Conservation (phyloP, 306 rosid genomes). For the Vigna unguiculata region DNA sequence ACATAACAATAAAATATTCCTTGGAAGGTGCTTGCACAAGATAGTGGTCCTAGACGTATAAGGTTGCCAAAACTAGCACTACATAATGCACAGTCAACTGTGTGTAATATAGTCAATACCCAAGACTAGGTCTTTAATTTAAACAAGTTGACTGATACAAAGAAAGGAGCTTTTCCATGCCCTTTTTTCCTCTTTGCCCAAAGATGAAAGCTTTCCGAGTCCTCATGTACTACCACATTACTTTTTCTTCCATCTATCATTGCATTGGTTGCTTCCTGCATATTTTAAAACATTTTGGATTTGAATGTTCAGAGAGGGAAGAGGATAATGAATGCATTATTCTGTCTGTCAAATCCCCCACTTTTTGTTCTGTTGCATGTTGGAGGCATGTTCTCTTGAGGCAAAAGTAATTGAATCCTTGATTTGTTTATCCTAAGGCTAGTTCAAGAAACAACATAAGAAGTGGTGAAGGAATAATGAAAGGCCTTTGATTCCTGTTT, state of each 20-base stretch:
- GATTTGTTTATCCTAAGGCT: background rate
- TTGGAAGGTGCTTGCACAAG: conserved; percentile 40
- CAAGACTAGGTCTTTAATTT: conserved; percentile 34
- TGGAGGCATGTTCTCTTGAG: background rate
- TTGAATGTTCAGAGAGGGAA: conserved; percentile 18
- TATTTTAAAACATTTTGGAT: conserved; percentile 28
- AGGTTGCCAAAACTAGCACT: conserved; percentile 51
- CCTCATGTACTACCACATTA: conserved; percentile 4
- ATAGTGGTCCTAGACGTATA: conserved; percentile 47
- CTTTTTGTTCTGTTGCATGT: background rate
- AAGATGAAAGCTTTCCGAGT: conserved; percentile 13
- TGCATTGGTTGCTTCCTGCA: conserved; percentile 3
- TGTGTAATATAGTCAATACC: conserved; percentile 41
- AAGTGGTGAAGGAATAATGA: background rate
- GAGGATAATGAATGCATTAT: background rate
- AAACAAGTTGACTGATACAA: conserved; percentile 40
- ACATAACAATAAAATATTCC: conserved; percentile 44
- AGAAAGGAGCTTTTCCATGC: conserved; percentile 31
- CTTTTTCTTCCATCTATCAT: conserved; percentile 21
- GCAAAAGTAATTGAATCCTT: background rate
- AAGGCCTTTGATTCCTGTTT: conserved; percentile 20
- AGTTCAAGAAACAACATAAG: conserved; percentile 7
- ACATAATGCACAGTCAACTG: conserved; percentile 43
- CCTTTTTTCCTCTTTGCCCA: conserved; percentile 37
- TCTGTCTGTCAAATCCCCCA: background rate